Evolutionary conservation across 2,329 filamentous ascomycete genomes (phyloP), one percentile per base, ranked within the genome.

Genomic region (Colletotrichum ledebouriae): DNA sequence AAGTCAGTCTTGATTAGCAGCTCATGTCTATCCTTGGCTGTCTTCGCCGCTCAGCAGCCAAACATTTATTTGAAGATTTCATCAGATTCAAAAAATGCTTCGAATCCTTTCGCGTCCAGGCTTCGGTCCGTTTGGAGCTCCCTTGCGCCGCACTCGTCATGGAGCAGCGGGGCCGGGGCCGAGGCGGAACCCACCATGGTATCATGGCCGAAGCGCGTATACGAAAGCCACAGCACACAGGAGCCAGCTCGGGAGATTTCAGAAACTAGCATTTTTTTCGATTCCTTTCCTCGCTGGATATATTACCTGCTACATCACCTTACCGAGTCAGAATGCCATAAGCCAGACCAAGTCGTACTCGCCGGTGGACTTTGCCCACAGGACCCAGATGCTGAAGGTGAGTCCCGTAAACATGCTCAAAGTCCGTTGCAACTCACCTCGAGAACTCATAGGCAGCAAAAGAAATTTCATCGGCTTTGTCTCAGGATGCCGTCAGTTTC

Each of bases 401-500:
- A 17, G 13, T 6, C 0, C 0, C 34, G 0, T 22, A 1, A 2
- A 42, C 11, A 29, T 9, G 2, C 20, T 15, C 22, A 25, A 10
- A 33, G 39, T 4, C 0, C 15, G 4, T 25, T 1, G 2, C 6
- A 20, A 6, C 47, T 55, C 37, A 39, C 37, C 29, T 29, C 29
- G 29, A 10, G n/a, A 12, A 7, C 13, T 11, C 6, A 13, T 33
- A 70, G 63, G 64, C 68, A 13, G 64, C 68, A 2, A 12, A 15
- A 1, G 59, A 68, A 12, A 64, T 70, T 2, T 49, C 44, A 6
- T 11, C 17, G 2, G 34, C 74, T 10, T 77, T 91, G 4, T 88
- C 89, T 22, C 81, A 88, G 44, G 88, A 90, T 59, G 77, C 84
- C 2, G 86, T 93, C 56, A 89, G 84, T 73, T 88, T 86, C 12